Evolutionary conservation across 1,139 yeast genomes (phyloP), one percentile per base, ranked within the genome.

Genomic region (Sugiyamaella xylanicola): DNA sequence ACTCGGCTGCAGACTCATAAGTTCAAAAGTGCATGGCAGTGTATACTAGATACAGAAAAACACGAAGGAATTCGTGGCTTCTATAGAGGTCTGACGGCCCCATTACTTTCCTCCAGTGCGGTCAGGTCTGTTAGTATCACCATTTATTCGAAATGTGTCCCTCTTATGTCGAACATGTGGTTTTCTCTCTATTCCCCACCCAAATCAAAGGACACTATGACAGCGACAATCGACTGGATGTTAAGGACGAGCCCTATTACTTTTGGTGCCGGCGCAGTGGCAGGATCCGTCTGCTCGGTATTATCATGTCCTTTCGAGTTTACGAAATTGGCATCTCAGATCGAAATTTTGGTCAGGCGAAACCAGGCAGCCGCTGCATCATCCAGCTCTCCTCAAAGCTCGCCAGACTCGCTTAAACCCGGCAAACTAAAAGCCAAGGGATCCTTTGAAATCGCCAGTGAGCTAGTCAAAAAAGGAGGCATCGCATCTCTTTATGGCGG

Each of bases 291-390:
- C 1, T 84, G 86, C 13, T 79, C 91, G 1, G 52, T 82, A 3
- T 81, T 87, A 67, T 88, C 95, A 2, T 86, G 93, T 64, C 97
- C 97, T 0, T 89, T 89, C 68, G 97, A 89, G 68, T 83, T 87
- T 69, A 84, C 93, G 50, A 90, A 90, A 68, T 77, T 89, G 5
- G 88, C 86, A 59, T 86, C 93, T 42, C 96, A 90, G 68, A 80
- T 89, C 41, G 79, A 76, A 60, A 58, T 68, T 41, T 65, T 63
- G 76, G 83, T 63, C 67, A 79, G 58, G 68, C 83, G 65, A 37
- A 43, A 37, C 19, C 50, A 46, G 22, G 15, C 22, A 7, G 48
- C 43, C 11, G 47, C 51, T 22, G 51, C 56, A 0, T 8, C 46
- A 36, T 27, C 11, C 15, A 36, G 25, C 11, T 40, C 56, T n/a